Percentiles rank a stretch among this genome's conserved stretches.
These are phyloP conservation scores for Fusarium albosuccineum DNA, from an alignment of 2,329 filamentous ascomycete genomes.

Conservation along the genomic window DNA sequence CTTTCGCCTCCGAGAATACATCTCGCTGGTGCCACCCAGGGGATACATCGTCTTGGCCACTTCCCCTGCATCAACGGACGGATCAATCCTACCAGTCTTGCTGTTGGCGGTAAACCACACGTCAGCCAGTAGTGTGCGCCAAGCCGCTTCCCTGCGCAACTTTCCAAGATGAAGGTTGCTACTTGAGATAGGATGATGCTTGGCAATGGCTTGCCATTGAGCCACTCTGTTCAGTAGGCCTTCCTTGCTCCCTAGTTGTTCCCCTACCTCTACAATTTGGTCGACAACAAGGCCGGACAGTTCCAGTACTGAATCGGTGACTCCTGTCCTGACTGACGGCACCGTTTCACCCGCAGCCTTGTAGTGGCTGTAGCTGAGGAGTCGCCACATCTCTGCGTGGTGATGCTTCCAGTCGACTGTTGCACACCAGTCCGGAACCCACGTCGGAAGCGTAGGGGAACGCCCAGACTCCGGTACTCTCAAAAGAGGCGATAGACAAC, in stretches of 20 bases:
- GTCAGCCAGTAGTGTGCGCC: background rate
- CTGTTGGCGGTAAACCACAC: background rate
- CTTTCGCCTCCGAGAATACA: background rate
- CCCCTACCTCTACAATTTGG: background rate
- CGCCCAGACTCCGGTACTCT: background rate
- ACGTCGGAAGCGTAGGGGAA: background rate
- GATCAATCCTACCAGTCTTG: background rate
- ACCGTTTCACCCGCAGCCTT: accelerated
- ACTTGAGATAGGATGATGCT: no score
- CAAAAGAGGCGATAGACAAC: background rate
- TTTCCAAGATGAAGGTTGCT: no score
- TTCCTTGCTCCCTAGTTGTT: accelerated
- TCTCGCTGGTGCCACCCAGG: background rate
- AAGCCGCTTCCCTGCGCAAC: background rate
- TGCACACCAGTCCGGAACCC: background rate
- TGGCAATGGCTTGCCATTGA: background rate
- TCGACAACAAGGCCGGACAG: background rate
- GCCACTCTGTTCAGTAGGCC: background rate
- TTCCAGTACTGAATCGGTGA: background rate
- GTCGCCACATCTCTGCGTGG: background rate
- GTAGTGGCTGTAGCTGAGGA: background rate
- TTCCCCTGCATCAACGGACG: background rate
- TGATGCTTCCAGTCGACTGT: background rate
- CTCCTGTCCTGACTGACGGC: background rate
- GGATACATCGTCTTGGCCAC: background rate